phyloP scores from a whole-genome alignment of 2,329 filamentous ascomycete species.

The Graphilbum fragrans region DNA sequence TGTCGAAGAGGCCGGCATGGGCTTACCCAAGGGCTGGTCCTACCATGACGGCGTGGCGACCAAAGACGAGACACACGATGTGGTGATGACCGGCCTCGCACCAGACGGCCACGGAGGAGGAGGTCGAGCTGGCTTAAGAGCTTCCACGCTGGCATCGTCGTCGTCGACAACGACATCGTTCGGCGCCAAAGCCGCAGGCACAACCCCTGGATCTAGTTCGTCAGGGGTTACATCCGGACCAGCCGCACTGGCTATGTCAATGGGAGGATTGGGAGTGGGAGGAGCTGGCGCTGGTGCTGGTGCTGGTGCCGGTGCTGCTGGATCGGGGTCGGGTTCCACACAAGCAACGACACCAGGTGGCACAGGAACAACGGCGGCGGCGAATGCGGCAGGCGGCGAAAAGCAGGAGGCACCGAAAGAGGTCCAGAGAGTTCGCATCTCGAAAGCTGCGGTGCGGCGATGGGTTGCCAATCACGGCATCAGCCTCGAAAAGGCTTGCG shows the following conservation, averaged over 20 bases:
- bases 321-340: background rate
- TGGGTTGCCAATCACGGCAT: slow-evolving; percentile 56
- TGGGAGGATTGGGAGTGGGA: no score
- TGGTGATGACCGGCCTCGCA: background rate
- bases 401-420: slow-evolving; percentile 16
- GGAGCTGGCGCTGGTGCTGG: no score
- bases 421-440: slow-evolving; percentile 36
- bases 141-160: slow-evolving; percentile 1
- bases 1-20: slow-evolving; percentile 43
- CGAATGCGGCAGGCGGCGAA: background rate
- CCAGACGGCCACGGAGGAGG: slow-evolving; percentile 10
- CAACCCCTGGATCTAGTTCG: no score
- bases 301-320: background rate
- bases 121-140: slow-evolving; percentile 3
- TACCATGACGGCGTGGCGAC: slow-evolving; percentile 5
- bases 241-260: no score
- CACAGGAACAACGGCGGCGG: slow-evolving; percentile 3
- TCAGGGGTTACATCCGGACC: background rate
- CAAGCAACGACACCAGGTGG: background rate
- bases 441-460: slow-evolving; percentile 44
- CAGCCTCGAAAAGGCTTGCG: slow-evolving; percentile 53
- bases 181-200: no score
- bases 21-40: slow-evolving; percentile 17
- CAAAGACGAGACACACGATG: slow-evolving; percentile 4
- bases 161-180: no score